phyloP scores from a whole-genome alignment of 108 stramenopile genomes.

The Seminavis robusta region DNA sequence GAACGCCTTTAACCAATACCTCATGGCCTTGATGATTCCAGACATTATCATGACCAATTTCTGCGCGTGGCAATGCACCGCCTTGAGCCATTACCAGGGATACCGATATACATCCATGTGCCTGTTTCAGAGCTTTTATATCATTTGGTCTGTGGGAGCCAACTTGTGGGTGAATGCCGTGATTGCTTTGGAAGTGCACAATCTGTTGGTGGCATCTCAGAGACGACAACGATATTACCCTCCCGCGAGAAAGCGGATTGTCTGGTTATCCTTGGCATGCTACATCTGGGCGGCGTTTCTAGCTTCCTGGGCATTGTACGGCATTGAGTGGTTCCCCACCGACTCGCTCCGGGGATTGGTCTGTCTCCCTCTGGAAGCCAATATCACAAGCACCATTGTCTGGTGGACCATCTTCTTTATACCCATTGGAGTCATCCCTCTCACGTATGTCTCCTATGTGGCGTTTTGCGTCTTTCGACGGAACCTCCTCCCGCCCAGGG shows the following conservation, averaged over 20 bases:
- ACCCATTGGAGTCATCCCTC: too few species aligned
- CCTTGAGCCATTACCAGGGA: neutral
- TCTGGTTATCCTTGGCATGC: neutral
- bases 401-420: too few species aligned
- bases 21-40: constrained; percentile 17
- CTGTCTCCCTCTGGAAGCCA: too few species aligned
- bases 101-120: constrained; percentile 23
- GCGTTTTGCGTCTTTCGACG: too few species aligned
- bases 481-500: too few species aligned
- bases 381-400: too few species aligned
- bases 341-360: too few species aligned
- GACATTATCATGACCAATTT: constrained; percentile 14
- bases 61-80: constrained; percentile 9
- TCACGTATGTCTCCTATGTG: too few species aligned
- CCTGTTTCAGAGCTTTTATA: constrained; percentile 18
- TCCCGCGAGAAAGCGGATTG: constrained; percentile 7
- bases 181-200: constrained; percentile 12
- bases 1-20: constrained; percentile 19
- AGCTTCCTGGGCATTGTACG: constrained; percentile 1
- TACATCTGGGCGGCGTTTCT: constrained; percentile 9
- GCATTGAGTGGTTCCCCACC: too few species aligned
- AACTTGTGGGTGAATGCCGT: constrained; percentile 27
- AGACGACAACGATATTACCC: constrained; percentile 5
- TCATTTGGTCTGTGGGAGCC: constrained; percentile 10
- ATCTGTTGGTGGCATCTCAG: constrained; percentile 10